A percentile compares a stretch with the other conserved stretches of the same genome.
Evolutionary conservation across 129 eudicot genomes (phyloP).

Genomic region (Scalesia atractyloides): DNA sequence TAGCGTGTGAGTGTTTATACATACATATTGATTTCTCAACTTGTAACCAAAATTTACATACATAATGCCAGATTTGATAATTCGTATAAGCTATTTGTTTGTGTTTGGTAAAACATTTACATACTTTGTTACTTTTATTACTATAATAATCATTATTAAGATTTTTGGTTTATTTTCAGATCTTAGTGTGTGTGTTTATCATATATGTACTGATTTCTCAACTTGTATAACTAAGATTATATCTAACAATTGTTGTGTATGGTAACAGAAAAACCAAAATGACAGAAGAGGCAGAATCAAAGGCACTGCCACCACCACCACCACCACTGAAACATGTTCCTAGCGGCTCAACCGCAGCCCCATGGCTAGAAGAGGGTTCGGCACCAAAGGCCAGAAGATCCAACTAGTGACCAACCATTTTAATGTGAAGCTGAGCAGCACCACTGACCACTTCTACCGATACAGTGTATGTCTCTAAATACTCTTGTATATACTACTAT

Average conservation of each 20-base stretch:
- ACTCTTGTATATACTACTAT: neutral
- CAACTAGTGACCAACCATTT: constrained; percentile 53
- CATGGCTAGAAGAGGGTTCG: constrained; percentile 36
- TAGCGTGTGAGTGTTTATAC: too few relatives aligned
- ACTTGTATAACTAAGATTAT: neutral
- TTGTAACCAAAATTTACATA: too few relatives aligned
- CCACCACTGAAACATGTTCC: constrained; percentile 39
- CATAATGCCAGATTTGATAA: too few relatives aligned
- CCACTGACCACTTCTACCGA: constrained; percentile 47
- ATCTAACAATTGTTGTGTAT: neutral
- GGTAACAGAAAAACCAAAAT: constrained; percentile 1
- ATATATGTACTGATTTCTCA: neutral
- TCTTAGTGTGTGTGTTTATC: too few relatives aligned
- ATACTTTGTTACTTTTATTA: too few relatives aligned
- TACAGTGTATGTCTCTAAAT: constrained; percentile 37
- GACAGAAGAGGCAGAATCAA: constrained; percentile 11
- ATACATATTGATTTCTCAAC: too few relatives aligned
- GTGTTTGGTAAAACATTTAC: too few relatives aligned
- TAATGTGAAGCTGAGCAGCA: constrained; percentile 37
- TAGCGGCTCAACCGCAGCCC: constrained; percentile 22
- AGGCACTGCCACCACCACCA: constrained; percentile 49
- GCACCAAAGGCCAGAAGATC: constrained; percentile 45
- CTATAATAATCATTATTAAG: too few relatives aligned
- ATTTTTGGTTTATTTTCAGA: too few relatives aligned
- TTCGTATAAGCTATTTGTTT: too few relatives aligned